These are phyloP conservation scores for Colletotrichum filicis DNA, from an alignment of 2,329 filamentous ascomycete species.

Conservation along the genomic window DNA sequence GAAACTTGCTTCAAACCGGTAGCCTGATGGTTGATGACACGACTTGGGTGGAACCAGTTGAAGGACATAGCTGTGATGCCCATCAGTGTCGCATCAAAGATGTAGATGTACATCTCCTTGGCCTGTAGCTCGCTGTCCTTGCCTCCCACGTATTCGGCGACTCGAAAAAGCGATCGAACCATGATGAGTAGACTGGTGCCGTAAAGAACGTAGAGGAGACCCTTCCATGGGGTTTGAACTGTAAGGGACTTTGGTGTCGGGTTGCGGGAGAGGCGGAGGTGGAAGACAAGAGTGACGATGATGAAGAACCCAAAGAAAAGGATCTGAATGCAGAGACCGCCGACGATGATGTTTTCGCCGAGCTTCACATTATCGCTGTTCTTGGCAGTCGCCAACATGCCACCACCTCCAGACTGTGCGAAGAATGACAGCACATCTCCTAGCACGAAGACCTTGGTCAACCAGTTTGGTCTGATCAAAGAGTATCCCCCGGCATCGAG, in stretches of 20 bases:
- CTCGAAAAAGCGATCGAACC: slow-evolving; percentile 52
- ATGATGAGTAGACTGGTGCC: slow-evolving; percentile 48
- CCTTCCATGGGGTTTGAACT: slow-evolving; percentile 44
- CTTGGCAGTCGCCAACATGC: slow-evolving; percentile 40
- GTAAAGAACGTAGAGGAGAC: slow-evolving; percentile 42
- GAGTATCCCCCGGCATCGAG: slow-evolving; percentile 48
- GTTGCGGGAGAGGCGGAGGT: slow-evolving; percentile 44
- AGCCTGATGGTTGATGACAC: slow-evolving; percentile 17
- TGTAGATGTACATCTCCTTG: slow-evolving; percentile 50
- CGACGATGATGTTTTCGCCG: slow-evolving; percentile 61
- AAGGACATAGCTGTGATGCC: slow-evolving; percentile 37
- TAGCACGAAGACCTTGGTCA: slow-evolving; percentile 65
- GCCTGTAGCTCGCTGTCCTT: slow-evolving; percentile 45
- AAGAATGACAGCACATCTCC: slow-evolving; percentile 65
- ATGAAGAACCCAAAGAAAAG: slow-evolving; percentile 67
- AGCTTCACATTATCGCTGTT: slow-evolving; percentile 24
- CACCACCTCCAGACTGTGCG: slow-evolving; percentile 54
- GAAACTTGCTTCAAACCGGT: slow-evolving; percentile 12
- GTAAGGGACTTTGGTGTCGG: slow-evolving; percentile 34
- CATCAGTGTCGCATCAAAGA: slow-evolving; percentile 53
- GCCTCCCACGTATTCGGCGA: slow-evolving; percentile 54
- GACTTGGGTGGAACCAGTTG: slow-evolving; percentile 35
- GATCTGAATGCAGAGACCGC: slow-evolving; percentile 65
- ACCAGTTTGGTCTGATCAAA: slow-evolving; percentile 48
- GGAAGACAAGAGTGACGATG: slow-evolving; percentile 57